Base-by-base conservation (phyloP, 306 rosid genomes). In the Canavalia ensiformis region DNA sequence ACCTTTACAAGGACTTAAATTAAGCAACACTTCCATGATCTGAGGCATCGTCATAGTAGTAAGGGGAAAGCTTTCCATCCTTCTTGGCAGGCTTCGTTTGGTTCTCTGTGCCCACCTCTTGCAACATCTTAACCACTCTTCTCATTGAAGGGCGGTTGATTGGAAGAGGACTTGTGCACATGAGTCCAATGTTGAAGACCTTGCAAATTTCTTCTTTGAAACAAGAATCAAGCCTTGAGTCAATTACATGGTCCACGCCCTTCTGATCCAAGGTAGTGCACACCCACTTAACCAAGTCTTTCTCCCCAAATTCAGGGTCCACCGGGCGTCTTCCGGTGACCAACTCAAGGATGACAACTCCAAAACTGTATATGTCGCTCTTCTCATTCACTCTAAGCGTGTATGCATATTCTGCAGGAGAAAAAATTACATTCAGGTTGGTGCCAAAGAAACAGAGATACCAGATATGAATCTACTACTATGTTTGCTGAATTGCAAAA, bases 291-390 rank as follows among this genome's bases (percentile, higher is more conserved):
- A 92, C 97, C 85, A 92, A 82, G 74, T 95, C 99, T 74, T 91
- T 92, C 78, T 95, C 99, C 30, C 99, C 99, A 1, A 91, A 95
- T 78, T 92, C 99, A 0, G 95, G 95, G 79, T 92, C 99, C 33
- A 91, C 84, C 0, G 99, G 97, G n/a, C 81, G 92, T 51, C 87
- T 90, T 72, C 99, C 92, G 0, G 97, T 89, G 2, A 95, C 92
- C 83, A 95, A 70, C 68, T 95, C 99, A 0, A 95, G 97, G 49
- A 95, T 80, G 4, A 95, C 99, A 41, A 95, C 99, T 0, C 99
- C 99, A 12, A 92, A 95, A 76, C 99, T 95, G 86, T 95, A 95
- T 58, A 93, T 95, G 85, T 95, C 99, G 5, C 99, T 95, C 88
- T 95, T 95, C 89, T 95, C 99, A 12, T 95, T 95, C 83, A 95